Base-by-base conservation (phyloP, 1,284 basidiomycete species). In the Sporisorium sorghi region DNA sequence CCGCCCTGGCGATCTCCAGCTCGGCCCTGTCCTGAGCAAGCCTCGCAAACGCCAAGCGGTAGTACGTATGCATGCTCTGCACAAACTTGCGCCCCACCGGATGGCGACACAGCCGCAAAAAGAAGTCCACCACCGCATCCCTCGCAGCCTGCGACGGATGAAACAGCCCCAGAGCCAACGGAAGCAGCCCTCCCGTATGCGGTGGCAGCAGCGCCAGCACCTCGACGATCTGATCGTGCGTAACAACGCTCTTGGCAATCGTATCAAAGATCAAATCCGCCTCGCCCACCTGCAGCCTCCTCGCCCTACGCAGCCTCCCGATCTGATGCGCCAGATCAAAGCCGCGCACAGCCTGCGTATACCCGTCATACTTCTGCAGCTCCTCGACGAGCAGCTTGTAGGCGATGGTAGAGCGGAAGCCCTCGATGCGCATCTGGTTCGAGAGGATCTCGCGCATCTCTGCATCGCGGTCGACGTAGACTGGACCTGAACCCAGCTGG, bases 161-260 rank as follows among this genome's bases (percentile, higher is more conserved):
- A 85, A 97, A 94, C 4, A 98, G 87, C 1, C 93, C 92, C 84
- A 95, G 93, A 23, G 91, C 91, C 26, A 99, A 86, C 12, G 93
- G 92, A 26, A 92, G 86, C 40, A 98, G 86, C 0, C 96, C 96
- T 39, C 93, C 93, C 7, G 88, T 87, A 77, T 94, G 91, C 2
- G 91, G 89, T 7, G 94, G 90, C 33, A 91, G 85, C 61, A 89
- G 87, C 1, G 94, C 89, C 21, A 97, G 86, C 12, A 97, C 87
- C 88, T 98, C 94, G 6, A 93, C 88, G 3, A 94, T 91, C 85
- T 97, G 92, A 56, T 94, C 92, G 79, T 96, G 93, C 0, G 89
- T 66, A 12, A 62, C 53, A 0, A 81, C 67, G 1, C 48, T 51
- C 23, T 26, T 49, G 0, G 90, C 88, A 10, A 98, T 85, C 3